Evolutionary conservation across 768 basidiomycete genomes (phyloP).

Genomic region (Russula earlei): DNA sequence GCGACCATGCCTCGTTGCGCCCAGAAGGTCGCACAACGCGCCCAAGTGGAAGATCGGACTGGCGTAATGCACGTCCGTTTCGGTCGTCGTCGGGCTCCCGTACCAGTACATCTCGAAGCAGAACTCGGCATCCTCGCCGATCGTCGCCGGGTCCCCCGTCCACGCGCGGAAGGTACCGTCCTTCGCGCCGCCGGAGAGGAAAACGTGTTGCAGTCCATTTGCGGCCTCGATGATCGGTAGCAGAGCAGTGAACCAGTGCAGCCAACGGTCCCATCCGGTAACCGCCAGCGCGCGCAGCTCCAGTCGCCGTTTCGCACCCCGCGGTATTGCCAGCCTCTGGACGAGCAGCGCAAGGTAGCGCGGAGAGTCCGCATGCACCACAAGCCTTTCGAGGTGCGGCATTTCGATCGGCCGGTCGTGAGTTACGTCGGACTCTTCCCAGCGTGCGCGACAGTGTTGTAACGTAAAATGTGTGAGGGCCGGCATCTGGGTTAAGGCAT

Average conservation of each 20-base stretch:
- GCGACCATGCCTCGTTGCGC: background rate
- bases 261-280: conserved; percentile 4
- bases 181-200: conserved; percentile 2
- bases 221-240: background rate
- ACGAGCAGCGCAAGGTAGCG: conserved; percentile 2
- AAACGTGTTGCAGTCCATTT: conserved; percentile 4
- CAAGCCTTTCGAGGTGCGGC: conserved; percentile 2
- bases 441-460: conserved; percentile 3
- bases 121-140: background rate
- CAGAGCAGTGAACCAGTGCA: background rate
- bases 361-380: conserved; percentile 2
- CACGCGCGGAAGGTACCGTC: conserved; percentile 9
- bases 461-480: conserved; percentile 2
- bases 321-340: conserved; percentile 2
- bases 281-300: background rate
- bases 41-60: conserved; percentile 8
- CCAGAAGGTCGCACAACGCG: background rate
- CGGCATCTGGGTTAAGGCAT: conserved; percentile 9
- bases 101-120: conserved; percentile 4
- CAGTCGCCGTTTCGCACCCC: background rate
- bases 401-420: background rate
- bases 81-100: background rate
- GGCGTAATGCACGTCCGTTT: background rate
- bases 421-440: background rate
- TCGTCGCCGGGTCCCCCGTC: background rate